Base-by-base conservation (phyloP, 306 rosid genomes). In the Vigna hirtella region DNA sequence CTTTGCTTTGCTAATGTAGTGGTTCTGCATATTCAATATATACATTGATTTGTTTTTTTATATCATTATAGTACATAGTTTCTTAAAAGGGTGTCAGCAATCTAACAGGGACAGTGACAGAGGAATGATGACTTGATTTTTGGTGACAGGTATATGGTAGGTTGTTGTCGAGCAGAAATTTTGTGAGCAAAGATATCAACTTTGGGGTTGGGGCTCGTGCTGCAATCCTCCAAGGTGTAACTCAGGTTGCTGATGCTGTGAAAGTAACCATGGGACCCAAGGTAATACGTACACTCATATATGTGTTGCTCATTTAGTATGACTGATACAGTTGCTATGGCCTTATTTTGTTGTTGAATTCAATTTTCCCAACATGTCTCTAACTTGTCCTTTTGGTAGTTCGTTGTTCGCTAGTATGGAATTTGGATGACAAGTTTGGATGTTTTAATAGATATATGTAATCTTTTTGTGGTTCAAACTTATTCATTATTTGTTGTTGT, bases 211-310 rank as follows among this genome's bases (percentile, higher is more conserved):
- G 91, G 51, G 98, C 98, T 81, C 98, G 98, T 34, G 97, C 98
- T 15, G 91, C 98, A 52, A 86, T 95, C 85, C 80, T 95, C 26
- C 91, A 86, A 74, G 98, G 98, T 8, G 98, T 95, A 47, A 84
- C 98, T 32, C 92, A 92, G 84, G 97, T 95, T 47, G 98, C 98
- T 15, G 97, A 93, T 9, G 98, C 98, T 58, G 98, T 95, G 4
- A 95, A 95, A 91, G 98, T 95, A 52, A 95, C 98, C 17, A 95
- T 95, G 98, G 97, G 98, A 65, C 98, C 98, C 14, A 92, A 92
- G 98, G 98, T 94, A 79, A 8, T 1, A 7, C 0, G 8, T 11
- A 40, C 11, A 40, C 11, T 7, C 45, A 40, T 40, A 9, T 69
- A 20, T 64, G 2, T 52, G 4, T 49, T 40, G 2, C 55, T 62